Evolutionary conservation across 306 rosid genomes (phyloP).

Genomic region (Acacia acuminata): DNA sequence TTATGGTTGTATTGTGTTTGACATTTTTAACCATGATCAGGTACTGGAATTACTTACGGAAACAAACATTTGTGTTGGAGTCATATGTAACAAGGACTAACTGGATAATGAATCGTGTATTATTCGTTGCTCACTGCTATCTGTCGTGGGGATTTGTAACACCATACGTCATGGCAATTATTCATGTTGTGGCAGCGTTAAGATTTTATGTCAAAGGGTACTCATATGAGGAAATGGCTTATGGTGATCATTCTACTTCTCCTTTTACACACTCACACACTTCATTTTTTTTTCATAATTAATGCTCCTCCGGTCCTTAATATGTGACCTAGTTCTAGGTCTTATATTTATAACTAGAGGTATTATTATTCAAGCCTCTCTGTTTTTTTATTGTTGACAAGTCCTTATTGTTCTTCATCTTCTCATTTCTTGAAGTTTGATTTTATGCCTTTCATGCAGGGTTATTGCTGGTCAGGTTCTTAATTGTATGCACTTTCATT

Average conservation of each 20-base stretch:
- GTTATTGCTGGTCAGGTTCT: conserved; percentile 55
- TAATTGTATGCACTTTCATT: conserved; percentile 62
- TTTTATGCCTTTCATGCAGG: conserved; percentile 48
- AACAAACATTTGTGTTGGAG: conserved; percentile 97
- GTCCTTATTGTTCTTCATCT: background rate
- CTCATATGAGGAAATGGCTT: conserved; percentile 56
- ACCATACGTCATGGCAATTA: conserved; percentile 67
- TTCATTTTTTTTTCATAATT: background rate
- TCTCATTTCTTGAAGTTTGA: conserved; percentile 19
- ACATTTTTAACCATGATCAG: conserved; percentile 36
- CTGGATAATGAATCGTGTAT: conserved; percentile 90
- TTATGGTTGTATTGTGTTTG: background rate
- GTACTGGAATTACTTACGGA: conserved; percentile 98
- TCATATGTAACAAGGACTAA: conserved; percentile 82
- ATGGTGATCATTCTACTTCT: conserved; percentile 72
- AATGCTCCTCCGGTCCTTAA: no score
- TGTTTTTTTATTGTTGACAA: background rate
- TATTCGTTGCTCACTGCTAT: conserved; percentile 74
- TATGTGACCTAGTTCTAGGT: no score
- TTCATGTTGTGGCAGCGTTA: conserved; percentile 73
- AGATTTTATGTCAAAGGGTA: conserved; percentile 53
- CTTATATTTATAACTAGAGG: no score
- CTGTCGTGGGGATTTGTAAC: conserved; percentile 94
- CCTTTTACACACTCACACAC: background rate
- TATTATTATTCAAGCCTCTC: background rate